Percentiles rank a stretch among this genome's conserved stretches.
These are phyloP conservation scores for Melocanna baccifera DNA, from an alignment of 176 grass and related monocot species.

Conservation along the genomic window DNA sequence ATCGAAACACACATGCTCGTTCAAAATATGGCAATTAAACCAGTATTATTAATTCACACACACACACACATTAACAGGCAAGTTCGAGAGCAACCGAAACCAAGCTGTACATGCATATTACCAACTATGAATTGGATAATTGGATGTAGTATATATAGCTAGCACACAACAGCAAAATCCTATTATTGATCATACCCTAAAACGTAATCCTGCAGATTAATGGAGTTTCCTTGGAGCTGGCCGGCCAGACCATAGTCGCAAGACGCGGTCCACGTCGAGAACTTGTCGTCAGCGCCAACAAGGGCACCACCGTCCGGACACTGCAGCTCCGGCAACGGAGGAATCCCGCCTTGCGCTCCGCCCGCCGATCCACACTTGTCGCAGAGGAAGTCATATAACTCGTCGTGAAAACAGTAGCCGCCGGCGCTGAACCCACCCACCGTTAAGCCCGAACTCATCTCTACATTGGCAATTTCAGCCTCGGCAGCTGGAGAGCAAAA, in stretches of 20 bases:
- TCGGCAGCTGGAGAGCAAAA: conserved; percentile 38
- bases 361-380: conserved; percentile 27
- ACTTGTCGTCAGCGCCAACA: conserved; percentile 45
- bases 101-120: not conserved
- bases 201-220: conserved; percentile 52
- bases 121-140: conserved; percentile 26
- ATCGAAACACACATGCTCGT: not conserved
- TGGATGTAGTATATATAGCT: not conserved
- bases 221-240: conserved; percentile 35
- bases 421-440: conserved; percentile 15
- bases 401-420: conserved; percentile 32
- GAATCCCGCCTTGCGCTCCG: conserved; percentile 24
- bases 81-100: conserved; percentile 21
- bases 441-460: conserved; percentile 22
- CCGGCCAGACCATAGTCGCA: conserved; percentile 42
- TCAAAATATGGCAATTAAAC: conserved; percentile 10
- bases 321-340: conserved; percentile 41
- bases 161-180: not conserved
- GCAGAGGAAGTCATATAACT: conserved; percentile 53
- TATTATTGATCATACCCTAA: conserved; percentile 46
- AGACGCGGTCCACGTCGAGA: conserved; percentile 36
- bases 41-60: not conserved
- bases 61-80: conserved; percentile 21
- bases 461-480: conserved; percentile 19
- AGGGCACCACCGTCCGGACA: conserved; percentile 33